Evolutionary conservation across 495 filamentous ascomycete genomes (phyloP).

Genomic region (Hamigera avellanea): DNA sequence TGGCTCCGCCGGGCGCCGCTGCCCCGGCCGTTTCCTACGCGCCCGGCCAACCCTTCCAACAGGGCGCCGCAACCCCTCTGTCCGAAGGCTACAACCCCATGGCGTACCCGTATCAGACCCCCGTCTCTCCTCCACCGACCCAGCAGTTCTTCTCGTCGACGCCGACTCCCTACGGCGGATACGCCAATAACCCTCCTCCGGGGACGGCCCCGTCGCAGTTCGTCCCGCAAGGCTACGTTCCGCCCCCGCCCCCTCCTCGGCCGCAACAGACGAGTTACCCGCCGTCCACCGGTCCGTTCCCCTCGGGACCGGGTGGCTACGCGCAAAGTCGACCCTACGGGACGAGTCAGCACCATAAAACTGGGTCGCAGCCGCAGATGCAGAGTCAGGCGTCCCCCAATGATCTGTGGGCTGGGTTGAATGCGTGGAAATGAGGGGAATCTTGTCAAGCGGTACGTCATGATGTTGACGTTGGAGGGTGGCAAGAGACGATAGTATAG

Average conservation of each 20-base stretch:
- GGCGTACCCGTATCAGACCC: conserved; percentile 39
- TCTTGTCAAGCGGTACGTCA: too few species aligned
- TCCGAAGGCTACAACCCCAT: conserved; percentile 43
- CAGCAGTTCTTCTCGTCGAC: conserved; percentile 33
- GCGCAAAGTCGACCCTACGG: conserved; percentile 34
- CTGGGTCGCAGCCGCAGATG: conserved; percentile 26
- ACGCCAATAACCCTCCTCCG: conserved; percentile 24
- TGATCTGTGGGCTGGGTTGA: conserved; percentile 82
- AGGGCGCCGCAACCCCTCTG: conserved; percentile 32
- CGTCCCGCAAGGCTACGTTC: conserved; percentile 75
- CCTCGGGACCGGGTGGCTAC: conserved; percentile 48
- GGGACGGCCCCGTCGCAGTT: conserved; percentile 20
- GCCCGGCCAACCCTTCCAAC: conserved; percentile 31
- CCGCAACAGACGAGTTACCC: conserved; percentile 69
- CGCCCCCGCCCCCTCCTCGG: conserved; percentile 79
- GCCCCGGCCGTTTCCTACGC: conserved; percentile 17
- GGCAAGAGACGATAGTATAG: too few species aligned
- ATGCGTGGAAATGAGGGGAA: conserved; percentile 66
- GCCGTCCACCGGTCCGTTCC: conserved; percentile 38
- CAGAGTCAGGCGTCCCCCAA: conserved; percentile 17
- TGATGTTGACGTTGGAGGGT: too few species aligned
- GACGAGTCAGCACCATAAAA: conserved; percentile 23
- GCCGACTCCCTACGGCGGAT: conserved; percentile 23
- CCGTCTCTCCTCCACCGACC: conserved; percentile 32
- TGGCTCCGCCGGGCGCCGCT: conserved; percentile 13